Evolutionary conservation across 306 rosid genomes (phyloP).

Genomic region (Heteromeles arbutifolia): DNA sequence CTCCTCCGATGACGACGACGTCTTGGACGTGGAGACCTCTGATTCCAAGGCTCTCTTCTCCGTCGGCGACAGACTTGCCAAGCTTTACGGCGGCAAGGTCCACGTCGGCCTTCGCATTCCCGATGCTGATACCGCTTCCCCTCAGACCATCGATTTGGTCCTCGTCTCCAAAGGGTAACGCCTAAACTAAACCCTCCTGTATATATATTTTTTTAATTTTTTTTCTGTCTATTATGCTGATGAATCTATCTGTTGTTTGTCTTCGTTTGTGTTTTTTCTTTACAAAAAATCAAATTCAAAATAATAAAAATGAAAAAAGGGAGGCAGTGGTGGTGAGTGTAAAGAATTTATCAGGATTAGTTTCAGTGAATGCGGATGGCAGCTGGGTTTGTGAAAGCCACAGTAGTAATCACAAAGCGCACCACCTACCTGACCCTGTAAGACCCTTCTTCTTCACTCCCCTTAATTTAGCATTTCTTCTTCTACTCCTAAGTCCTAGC

Average conservation of each 20-base stretch:
- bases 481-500: neutral
- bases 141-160: constrained; percentile 68
- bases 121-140: constrained; percentile 71
- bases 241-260: neutral
- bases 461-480: neutral
- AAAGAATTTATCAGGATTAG: constrained; percentile 64
- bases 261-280: neutral
- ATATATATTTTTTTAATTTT: neutral
- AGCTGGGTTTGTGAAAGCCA: constrained; percentile 57
- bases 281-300: neutral
- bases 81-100: constrained; percentile 66
- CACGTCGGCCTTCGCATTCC: constrained; percentile 85
- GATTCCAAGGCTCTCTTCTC: constrained; percentile 55
- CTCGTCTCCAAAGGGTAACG: constrained; percentile 53
- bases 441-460: constrained; percentile 10
- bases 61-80: constrained; percentile 64
- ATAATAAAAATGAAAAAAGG: constrained; percentile 20
- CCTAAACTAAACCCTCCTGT: neutral
- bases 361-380: constrained; percentile 53
- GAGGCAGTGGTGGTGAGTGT: constrained; percentile 62
- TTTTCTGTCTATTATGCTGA: neutral
- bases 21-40: constrained; percentile 53
- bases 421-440: constrained; percentile 68
- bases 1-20: constrained; percentile 42
- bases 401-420: constrained; percentile 37